Conservation (phyloP, 495 filamentous ascomycete species). For the Paragyromitra xinjiangensis region DNA sequence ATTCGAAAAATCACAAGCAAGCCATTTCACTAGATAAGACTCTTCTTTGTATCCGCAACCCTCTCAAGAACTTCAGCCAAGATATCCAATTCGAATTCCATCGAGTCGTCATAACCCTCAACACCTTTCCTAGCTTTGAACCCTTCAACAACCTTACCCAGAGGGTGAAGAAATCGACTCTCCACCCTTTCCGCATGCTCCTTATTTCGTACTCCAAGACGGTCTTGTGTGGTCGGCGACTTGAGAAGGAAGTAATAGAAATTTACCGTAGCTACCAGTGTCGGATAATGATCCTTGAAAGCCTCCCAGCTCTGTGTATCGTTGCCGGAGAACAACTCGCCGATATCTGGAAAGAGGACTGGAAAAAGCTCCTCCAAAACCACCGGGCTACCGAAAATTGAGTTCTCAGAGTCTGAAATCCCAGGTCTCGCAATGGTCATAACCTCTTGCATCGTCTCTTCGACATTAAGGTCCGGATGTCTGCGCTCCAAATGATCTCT, state of each 20-base stretch:
- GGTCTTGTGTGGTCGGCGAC: conserved; percentile 19
- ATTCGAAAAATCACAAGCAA: conserved; percentile 6
- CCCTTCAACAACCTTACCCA: conserved; percentile 60
- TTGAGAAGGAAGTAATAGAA: conserved; percentile 64
- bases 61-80: conserved; percentile 49
- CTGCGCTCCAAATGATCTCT: conserved; percentile 31
- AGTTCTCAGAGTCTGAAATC: conserved; percentile 27
- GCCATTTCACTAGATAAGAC: conserved; percentile 16
- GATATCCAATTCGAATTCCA: conserved; percentile 52
- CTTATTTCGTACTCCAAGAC: conserved; percentile 37
- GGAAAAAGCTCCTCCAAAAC: conserved; percentile 52
- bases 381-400: conserved; percentile 51
- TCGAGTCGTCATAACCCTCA: conserved; percentile 45
- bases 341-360: conserved; percentile 50
- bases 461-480: conserved; percentile 9
- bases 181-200: conserved; percentile 59
- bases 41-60: conserved; percentile 36
- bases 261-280: conserved; percentile 65
- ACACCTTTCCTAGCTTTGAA: conserved; percentile 59
- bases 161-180: conserved; percentile 65
- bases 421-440: conserved; percentile 11
- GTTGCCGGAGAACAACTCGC: conserved; percentile 29
- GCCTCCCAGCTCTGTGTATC: conserved; percentile 59
- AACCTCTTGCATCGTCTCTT: conserved; percentile 19
- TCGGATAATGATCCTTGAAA: conserved; percentile 61